phyloP scores from a whole-genome alignment of 192 early-diverging fungal genomes.

The Backusella australiensis region DNA sequence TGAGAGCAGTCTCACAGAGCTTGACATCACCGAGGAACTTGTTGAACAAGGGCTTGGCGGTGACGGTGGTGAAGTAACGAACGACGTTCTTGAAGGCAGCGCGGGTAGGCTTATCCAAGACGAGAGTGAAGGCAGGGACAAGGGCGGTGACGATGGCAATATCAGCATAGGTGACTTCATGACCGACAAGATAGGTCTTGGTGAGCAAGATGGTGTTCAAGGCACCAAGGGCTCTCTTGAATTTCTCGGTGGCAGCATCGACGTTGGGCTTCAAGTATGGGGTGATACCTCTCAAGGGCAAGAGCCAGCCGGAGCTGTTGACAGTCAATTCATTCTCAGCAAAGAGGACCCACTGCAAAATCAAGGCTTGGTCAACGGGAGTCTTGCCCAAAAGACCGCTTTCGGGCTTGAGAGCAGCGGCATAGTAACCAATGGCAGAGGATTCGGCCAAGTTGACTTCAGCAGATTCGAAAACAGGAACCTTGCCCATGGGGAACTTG shows the following conservation, averaged over 20 bases:
- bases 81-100: slow-evolving; percentile 80
- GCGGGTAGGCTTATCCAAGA: slow-evolving; percentile 77
- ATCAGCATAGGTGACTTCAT: slow-evolving; percentile 90
- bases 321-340: slow-evolving; percentile 56
- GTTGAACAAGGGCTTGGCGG: slow-evolving; percentile 84
- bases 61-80: slow-evolving; percentile 88
- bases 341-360: slow-evolving; percentile 65
- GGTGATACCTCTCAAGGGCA: slow-evolving; percentile 42
- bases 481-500: slow-evolving; percentile 91
- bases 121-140: slow-evolving; percentile 41
- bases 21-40: slow-evolving; percentile 70
- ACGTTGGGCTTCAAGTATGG: slow-evolving; percentile 51
- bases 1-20: slow-evolving; percentile 60
- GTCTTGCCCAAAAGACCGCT: slow-evolving; percentile 56
- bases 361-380: slow-evolving; percentile 56
- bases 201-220: slow-evolving; percentile 78
- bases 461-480: slow-evolving; percentile 83
- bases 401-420: slow-evolving; percentile 54
- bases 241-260: slow-evolving; percentile 65
- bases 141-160: slow-evolving; percentile 66
- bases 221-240: slow-evolving; percentile 59
- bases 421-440: slow-evolving; percentile 90
- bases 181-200: slow-evolving; percentile 93
- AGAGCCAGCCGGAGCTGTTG: slow-evolving; percentile 38
- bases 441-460: slow-evolving; percentile 76